Evolutionary conservation across 768 basidiomycete species (phyloP).

Genomic region (Tulasnella sp.): DNA sequence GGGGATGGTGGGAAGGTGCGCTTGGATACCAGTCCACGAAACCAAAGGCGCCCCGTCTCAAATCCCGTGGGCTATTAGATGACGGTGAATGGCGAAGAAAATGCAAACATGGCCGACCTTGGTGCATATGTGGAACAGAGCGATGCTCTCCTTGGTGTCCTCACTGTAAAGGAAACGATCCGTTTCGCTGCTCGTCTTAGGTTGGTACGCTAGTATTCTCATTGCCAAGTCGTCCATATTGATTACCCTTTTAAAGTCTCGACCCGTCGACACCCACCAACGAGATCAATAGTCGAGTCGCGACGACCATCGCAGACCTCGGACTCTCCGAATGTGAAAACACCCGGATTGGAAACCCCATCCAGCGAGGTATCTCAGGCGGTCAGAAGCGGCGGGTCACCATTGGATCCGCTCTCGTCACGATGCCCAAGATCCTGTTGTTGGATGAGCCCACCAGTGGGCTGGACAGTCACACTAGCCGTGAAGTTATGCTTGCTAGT

Average conservation of each 20-base stretch:
- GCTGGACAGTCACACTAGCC: constrained; percentile 30
- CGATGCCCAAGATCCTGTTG: constrained; percentile 47
- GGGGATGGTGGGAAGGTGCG: constrained; percentile 13
- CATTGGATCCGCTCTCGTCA: constrained; percentile 49
- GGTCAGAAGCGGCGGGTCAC: constrained; percentile 54
- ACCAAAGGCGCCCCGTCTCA: too few relatives aligned
- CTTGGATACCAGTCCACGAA: too few relatives aligned
- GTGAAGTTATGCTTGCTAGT: constrained; percentile 28
- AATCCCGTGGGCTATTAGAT: constrained; percentile 12
- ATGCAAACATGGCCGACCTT: constrained; percentile 31
- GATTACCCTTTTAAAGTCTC: too few relatives aligned
- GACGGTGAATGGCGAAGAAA: constrained; percentile 20
- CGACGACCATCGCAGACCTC: constrained; percentile 35
- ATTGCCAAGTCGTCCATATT: too few relatives aligned
- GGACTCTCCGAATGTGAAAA: constrained; percentile 41
- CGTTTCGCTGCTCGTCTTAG: constrained; percentile 41
- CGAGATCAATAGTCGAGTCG: constrained; percentile 34
- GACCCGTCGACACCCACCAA: constrained; percentile 20
- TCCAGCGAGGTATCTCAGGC: constrained; percentile 41
- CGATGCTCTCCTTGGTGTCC: constrained; percentile 46
- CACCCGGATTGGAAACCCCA: constrained; percentile 46
- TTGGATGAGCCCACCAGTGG: constrained; percentile 55
- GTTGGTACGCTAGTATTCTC: too few relatives aligned
- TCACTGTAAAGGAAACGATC: constrained; percentile 49
- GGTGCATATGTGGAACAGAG: constrained; percentile 51